Conservation (phyloP, 345 rosid genomes). For the Rhodamnia argentea region DNA sequence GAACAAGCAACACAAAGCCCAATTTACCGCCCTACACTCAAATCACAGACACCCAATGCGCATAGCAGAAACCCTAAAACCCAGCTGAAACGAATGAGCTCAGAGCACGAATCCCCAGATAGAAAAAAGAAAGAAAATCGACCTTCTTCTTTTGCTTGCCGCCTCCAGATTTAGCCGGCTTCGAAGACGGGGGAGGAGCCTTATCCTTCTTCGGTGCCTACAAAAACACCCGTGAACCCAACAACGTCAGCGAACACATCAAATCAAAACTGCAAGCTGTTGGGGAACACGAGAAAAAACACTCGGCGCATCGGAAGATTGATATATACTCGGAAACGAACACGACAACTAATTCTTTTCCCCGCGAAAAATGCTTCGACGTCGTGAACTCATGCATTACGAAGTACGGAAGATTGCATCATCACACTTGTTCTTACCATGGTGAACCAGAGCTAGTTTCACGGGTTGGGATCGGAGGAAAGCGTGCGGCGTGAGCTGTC, state of each 20-base stretch:
- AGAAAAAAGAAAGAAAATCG: background rate
- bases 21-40: background rate
- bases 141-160: constrained; percentile 89
- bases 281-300: background rate
- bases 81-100: background rate
- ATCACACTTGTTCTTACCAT: background rate
- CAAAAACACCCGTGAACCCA: background rate
- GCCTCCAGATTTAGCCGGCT: constrained; percentile 66
- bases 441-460: background rate
- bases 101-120: background rate
- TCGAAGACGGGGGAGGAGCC: constrained; percentile 66
- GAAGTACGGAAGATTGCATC: background rate
- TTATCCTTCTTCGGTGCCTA: constrained; percentile 74
- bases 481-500: background rate
- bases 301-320: background rate
- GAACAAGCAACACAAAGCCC: background rate
- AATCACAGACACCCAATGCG: background rate
- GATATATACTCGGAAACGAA: background rate
- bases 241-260: background rate
- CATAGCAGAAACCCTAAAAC: background rate
- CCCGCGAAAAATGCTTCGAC: background rate
- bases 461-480: background rate
- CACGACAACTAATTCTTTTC: background rate
- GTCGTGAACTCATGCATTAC: background rate
- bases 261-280: accelerated